Percentiles rank a stretch among this genome's conserved stretches.
phyloP scores from a whole-genome alignment of 83 land plant genomes.

The Diphasiastrum complanatum region DNA sequence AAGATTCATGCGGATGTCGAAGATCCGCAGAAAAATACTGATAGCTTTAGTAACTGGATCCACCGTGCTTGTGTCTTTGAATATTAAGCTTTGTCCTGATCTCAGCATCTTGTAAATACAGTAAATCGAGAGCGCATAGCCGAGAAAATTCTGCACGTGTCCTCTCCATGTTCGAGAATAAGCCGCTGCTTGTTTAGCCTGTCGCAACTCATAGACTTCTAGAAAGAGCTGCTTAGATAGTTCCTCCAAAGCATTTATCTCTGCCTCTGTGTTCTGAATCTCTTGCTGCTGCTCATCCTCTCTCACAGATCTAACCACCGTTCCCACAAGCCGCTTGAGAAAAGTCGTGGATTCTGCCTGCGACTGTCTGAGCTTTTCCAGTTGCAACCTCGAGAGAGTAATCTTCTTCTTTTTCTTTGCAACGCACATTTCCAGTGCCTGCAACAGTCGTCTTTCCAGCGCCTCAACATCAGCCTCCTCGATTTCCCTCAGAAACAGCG shows the following conservation, averaged over 20 bases:
- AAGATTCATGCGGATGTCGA: conserved; percentile 75
- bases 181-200: conserved; percentile 90
- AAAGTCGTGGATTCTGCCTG: conserved; percentile 56
- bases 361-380: conserved; percentile 24
- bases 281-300: conserved; percentile 85
- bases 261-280: conserved; percentile 74
- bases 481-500: conserved; percentile 87
- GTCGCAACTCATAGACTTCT: conserved; percentile 83
- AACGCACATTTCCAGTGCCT: conserved; percentile 67
- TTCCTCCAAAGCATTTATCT: conserved; percentile 75
- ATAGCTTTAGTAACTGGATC: conserved; percentile 76
- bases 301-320: conserved; percentile 71
- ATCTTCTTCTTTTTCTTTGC: conserved; percentile 75
- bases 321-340: conserved; percentile 64
- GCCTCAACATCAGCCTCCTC: conserved; percentile 70
- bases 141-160: conserved; percentile 74
- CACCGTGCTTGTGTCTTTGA: conserved; percentile 34
- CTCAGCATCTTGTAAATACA: conserved; percentile 92
- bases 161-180: conserved; percentile 91
- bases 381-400: conserved; percentile 58
- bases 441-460: conserved; percentile 71
- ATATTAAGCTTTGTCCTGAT: conserved; percentile 25
- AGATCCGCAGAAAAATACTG: conserved; percentile 59
- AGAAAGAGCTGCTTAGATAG: conserved; percentile 77
- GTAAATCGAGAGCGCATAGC: conserved; percentile 73